Percentiles rank a stretch among this genome's conserved stretches.
Evolutionary conservation across 2,329 filamentous ascomycete species (phyloP).

Genomic region (Aspergillus quadricinctus): DNA sequence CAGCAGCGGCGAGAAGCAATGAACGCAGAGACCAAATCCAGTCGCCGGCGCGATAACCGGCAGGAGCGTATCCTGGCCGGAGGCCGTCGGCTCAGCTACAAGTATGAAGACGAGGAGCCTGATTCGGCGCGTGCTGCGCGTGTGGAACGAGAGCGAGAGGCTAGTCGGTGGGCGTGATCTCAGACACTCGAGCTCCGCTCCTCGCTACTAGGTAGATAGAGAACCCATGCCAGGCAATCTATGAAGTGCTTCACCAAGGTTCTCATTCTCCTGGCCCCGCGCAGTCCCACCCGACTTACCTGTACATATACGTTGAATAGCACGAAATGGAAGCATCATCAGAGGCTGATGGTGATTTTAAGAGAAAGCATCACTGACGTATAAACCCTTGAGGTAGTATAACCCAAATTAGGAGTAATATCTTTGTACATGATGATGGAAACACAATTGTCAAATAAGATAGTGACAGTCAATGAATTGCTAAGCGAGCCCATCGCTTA

Average conservation of each 20-base stretch:
- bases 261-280: not conserved
- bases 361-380: not conserved
- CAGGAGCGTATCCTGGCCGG: slow-evolving; percentile 26
- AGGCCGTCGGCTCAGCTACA: slow-evolving; percentile 43
- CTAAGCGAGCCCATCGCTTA: too few relatives aligned
- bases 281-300: not conserved
- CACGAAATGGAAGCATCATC: not conserved
- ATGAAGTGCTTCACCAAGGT: not conserved
- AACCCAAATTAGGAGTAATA: not conserved
- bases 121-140: slow-evolving; percentile 31
- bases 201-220: not conserved
- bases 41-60: slow-evolving; percentile 32
- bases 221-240: not conserved
- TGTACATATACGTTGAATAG: not conserved
- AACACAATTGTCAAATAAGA: not conserved
- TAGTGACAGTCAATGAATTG: too few relatives aligned
- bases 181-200: not conserved
- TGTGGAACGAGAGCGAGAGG: slow-evolving; percentile 39
- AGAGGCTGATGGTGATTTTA: not conserved
- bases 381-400: not conserved
- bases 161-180: slow-evolving; percentile 26
- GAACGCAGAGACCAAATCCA: slow-evolving; percentile 28
- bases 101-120: slow-evolving; percentile 46
- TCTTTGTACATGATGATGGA: not conserved
- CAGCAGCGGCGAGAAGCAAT: slow-evolving; percentile 59